Conservation (phyloP, 1,139 yeast genomes). For the Sugiyamaella castrensis region DNA sequence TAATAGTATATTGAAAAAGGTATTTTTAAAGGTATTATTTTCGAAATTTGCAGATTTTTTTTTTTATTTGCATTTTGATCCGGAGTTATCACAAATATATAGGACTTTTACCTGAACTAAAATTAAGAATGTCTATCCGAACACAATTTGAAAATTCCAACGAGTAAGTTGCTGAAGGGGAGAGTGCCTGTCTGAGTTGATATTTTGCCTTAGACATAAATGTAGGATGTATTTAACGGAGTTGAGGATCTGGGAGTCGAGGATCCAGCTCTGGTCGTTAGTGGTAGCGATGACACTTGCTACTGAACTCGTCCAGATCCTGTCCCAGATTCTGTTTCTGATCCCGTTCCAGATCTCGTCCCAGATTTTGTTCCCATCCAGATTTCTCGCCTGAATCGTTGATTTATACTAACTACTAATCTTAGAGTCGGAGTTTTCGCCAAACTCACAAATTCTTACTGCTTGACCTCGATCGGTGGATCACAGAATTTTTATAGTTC, state of each 20-base stretch:
- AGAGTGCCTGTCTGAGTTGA: too few relatives aligned
- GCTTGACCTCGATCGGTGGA: slow-evolving; percentile 96
- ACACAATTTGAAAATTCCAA: slow-evolving; percentile 85
- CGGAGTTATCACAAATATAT: neutral
- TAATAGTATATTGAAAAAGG: too few relatives aligned
- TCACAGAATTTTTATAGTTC: slow-evolving; percentile 97
- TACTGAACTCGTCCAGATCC: too few relatives aligned
- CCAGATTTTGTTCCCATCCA: too few relatives aligned
- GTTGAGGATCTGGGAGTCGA: too few relatives aligned
- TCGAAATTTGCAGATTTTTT: neutral
- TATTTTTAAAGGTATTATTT: neutral
- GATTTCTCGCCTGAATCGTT: too few relatives aligned
- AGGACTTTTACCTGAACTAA: neutral
- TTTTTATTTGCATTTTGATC: slow-evolving; percentile 4
- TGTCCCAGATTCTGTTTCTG: too few relatives aligned
- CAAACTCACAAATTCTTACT: slow-evolving; percentile 93
- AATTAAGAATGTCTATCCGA: slow-evolving; percentile 27
- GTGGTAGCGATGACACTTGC: too few relatives aligned
- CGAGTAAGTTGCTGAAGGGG: slow-evolving; percentile 51
- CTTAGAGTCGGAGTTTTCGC: slow-evolving; percentile 84
- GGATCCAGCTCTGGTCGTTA: too few relatives aligned
- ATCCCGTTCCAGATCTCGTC: too few relatives aligned
- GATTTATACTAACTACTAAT: slow-evolving; percentile 8
- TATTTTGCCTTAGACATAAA: too few relatives aligned
- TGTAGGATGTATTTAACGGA: too few relatives aligned